Base-by-base conservation (phyloP, 192 early-diverging fungal genomes). In the Mortierella alpina region DNA sequence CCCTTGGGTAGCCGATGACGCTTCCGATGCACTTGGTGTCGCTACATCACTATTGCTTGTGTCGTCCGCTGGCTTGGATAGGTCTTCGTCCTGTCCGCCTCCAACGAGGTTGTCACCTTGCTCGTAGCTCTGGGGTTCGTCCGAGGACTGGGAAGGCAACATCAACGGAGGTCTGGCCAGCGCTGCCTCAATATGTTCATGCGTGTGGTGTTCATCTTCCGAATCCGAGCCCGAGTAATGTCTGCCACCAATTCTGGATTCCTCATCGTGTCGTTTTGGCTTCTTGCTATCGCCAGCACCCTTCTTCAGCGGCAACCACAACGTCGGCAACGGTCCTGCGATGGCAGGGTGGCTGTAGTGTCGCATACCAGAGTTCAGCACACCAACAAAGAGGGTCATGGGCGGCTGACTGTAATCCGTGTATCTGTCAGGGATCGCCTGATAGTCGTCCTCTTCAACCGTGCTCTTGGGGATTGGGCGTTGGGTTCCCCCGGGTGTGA, bases 331-430 rank as follows among this genome's bases (percentile, higher is more conserved):
- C 9, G 82, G 84, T 12, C 92, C 92, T 20, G 89, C 65, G 7
- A 93, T 63, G 17, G 89, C 90, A 41, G 93, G 93, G 48, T 92
- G 86, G 49, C 82, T 88, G 50, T 91, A 95, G 12, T 85, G 82
- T 23, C 87, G 83, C 88, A 93, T 84, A 2, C 91, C 91, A 48
- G 91, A 87, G 66, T 95, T 92, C 31, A 95, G 68, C 8, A 95
- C 87, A 23, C 93, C 93, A 20, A 88, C 73, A 15, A 89, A 85
- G 31, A 95, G 66, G 0, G 89, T 89, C 84, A 92, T 91, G 8
- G 93, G 91, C 11, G 93, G 92, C 72, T 95, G 89, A 41, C 67
- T 75, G 69, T 90, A 95, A 69, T 95, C 91, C 9, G 93, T 95
- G 55, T 87, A 91, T 40, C 86, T 70, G 52, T 90, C 88, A 2